Conservation (phyloP, 2,329 filamentous ascomycete genomes). For the Trichoderma citrinoviride region DNA sequence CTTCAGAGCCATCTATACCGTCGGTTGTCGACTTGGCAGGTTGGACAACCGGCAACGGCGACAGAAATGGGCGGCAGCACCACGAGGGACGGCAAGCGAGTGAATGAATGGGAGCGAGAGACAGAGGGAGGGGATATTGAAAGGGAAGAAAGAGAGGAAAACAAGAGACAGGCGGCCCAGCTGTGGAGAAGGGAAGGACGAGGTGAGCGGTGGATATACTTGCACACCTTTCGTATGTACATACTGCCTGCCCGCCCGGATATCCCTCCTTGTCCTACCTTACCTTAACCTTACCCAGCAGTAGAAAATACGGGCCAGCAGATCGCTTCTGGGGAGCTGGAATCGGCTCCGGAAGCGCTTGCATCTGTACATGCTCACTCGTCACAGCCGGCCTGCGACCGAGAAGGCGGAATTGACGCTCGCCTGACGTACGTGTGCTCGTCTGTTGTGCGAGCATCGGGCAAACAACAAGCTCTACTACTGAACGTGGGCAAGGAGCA, state of each 20-base stretch:
- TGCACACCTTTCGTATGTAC: background rate
- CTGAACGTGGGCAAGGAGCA: background rate
- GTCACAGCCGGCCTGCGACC: background rate
- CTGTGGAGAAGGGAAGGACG: constrained; percentile 18
- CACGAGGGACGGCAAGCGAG: constrained; percentile 18
- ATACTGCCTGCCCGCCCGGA: background rate
- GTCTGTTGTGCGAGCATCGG: background rate
- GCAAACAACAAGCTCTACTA: constrained; percentile 6
- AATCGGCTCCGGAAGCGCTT: constrained; percentile 20
- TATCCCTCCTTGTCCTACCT: background rate
- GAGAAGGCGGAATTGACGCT: constrained; percentile 19
- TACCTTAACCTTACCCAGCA: background rate
- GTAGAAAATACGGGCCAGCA: background rate
- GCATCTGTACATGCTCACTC: background rate
- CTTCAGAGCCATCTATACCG: background rate
- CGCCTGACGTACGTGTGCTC: constrained; percentile 18
- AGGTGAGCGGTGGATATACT: background rate
- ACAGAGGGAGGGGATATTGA: constrained; percentile 12
- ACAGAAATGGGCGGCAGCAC: background rate
- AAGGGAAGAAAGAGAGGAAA: constrained; percentile 17
- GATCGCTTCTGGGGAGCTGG: constrained; percentile 8
- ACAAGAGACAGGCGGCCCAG: constrained; percentile 1
- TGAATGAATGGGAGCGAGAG: constrained; percentile 9
- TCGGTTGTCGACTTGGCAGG: background rate
- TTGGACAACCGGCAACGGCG: background rate